Conservation (phyloP, 129 eudicot genomes). For the Scalesia atractyloides region DNA sequence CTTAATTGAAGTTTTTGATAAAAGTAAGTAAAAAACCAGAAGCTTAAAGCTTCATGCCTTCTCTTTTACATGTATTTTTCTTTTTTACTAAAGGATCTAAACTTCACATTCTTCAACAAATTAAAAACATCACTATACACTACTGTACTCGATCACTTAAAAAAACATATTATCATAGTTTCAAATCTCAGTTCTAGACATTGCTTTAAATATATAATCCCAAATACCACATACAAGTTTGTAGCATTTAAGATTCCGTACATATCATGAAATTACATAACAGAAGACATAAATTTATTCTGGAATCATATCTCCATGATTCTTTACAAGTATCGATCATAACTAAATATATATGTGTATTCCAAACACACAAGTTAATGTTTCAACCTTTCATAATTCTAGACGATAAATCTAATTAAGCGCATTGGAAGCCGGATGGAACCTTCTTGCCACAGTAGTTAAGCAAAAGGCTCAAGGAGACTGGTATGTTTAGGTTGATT, state of each 20-base stretch:
- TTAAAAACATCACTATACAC: neutral
- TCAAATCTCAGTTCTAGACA: neutral
- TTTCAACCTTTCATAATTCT: neutral
- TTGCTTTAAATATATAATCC: no score
- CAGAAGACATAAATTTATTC: slow-evolving; percentile 13
- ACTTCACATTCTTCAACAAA: neutral
- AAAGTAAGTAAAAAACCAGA: neutral
- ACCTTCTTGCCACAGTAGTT: slow-evolving; percentile 50
- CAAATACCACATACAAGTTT: neutral
- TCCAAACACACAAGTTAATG: neutral
- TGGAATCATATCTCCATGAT: slow-evolving; percentile 18
- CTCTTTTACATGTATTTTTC: neutral
- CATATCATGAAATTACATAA: neutral
- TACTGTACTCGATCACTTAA: neutral
- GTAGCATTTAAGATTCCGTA: neutral
- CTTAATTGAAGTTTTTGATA: neutral
- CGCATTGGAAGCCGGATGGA: slow-evolving; percentile 47
- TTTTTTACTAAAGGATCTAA: neutral
- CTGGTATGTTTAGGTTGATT: slow-evolving; percentile 49
- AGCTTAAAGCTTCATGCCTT: neutral
- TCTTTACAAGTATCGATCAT: slow-evolving; percentile 14
- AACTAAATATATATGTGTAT: neutral
- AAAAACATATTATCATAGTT: neutral
- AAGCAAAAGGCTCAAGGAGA: slow-evolving; percentile 48
- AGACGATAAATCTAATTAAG: slow-evolving; percentile 28